Evolutionary conservation across 768 basidiomycete species (phyloP), one percentile per base, ranked within the genome.

Genomic region (Mycena alexandri): DNA sequence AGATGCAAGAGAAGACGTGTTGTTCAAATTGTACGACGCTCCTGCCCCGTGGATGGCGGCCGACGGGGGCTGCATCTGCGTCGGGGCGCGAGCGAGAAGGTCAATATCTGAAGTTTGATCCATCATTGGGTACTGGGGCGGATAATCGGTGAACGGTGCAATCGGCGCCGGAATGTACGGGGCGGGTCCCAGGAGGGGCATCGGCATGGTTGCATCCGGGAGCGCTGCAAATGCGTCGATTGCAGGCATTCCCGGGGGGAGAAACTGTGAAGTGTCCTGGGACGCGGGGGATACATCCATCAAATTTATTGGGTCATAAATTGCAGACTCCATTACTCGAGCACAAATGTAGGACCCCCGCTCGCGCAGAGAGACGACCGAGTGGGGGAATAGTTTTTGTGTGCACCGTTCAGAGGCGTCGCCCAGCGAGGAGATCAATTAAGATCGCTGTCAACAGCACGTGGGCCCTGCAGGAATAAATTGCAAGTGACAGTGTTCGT

Each of bases 1-100:
- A 57, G 83, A 79, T 48, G 84, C 83, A 21, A 85, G 77, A 29
- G 86, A 84, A 0, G 84, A 84, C 19, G 81, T 75, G 22, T 79
- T 82, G 47, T 77, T 79, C 25, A 79, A 71, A 38, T 72, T 71
- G 70, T 81, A 84, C 24, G 82, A 75, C 38, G 85, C 76, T 19
- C 80, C 72, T n/a, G 79, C 73, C 19, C 76, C 78, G 70, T 81
- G 82, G 47, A 82, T 74, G 53, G 77, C 77, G 33, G 82, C 77
- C 1, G 82, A 81, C 21, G 79, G 78, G 54, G 79, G 69, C 65
- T 78, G 81, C 38, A 78, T 81, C 58, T 79, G 79, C 17, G 78
- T 75, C 17, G 79, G 78, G 10, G 80, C 77, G 34, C 74, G 72
- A 12, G 81, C 77, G 41, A 80, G 69, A 36, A 62, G 22, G 33